Evolutionary conservation across 192 early-diverging fungal genomes (phyloP), one percentile per base, ranked within the genome.

Genomic region (Mortierella alpina): DNA sequence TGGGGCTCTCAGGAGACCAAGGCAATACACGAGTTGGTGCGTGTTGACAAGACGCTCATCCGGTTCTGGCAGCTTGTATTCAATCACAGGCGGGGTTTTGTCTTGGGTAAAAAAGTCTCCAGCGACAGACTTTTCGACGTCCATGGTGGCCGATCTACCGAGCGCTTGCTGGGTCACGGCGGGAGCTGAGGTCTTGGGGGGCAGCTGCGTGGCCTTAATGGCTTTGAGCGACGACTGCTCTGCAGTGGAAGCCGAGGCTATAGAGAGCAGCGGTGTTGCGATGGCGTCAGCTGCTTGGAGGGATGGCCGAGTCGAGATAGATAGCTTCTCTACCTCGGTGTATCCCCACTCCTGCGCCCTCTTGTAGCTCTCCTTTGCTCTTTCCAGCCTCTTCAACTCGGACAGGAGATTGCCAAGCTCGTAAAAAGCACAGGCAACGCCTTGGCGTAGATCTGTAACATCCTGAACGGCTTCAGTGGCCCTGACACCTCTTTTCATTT

Each of bases 341-440:
- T 70, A 62, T 53, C 68, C 68, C 68, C 68, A 70, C 23, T 70
- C 46, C 39, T 70, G 59, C 46, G 68, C 68, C 57, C 62, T 70
- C 68, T 45, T 70, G 59, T 70, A 61, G 41, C 59, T 70, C 49
- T 53, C 51, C 50, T 70, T 59, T 53, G 68, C 68, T 48, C 49
- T 70, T 60, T 59, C 48, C 46, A 20, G 58, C 56, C 54, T 51
- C 47, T 59, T 59, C 57, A 70, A 48, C 31, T 48, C 50, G 10
- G 52, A 17, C 49, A 70, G 18, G 57, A 70, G 59, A 20, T 53
- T 70, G 50, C 68, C 31, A 46, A 53, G 68, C 58, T 70, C 59
- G 58, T 62, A 9, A 62, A 59, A 70, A 45, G 68, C 68, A 54
- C 23, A 59, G 22, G 68, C 68, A 5, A 70, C 45, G 23, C 68